phyloP scores from a whole-genome alignment of 2,329 filamentous ascomycete species.

The Geosmithia morbida region DNA sequence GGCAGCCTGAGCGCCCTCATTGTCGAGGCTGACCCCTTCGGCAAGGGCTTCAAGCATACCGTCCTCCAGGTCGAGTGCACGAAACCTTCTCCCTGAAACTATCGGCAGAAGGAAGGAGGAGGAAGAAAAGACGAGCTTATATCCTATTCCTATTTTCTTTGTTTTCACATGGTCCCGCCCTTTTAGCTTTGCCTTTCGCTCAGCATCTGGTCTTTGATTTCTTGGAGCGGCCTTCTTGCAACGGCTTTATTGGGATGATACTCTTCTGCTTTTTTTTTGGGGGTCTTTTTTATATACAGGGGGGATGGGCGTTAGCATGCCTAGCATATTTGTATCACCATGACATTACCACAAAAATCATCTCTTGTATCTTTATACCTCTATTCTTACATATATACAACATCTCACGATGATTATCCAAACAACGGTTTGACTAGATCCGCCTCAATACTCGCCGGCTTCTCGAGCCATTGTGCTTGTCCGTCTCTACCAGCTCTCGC shows the following conservation, averaged over 20 bases:
- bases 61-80: constrained; percentile 27
- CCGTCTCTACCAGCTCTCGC: neutral
- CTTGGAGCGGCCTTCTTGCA: no score
- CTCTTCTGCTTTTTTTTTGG: no score
- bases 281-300: no score
- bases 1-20: constrained; percentile 64
- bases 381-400: neutral
- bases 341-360: neutral
- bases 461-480: no score
- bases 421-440: no score
- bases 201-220: no score
- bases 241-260: no score
- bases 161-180: no score
- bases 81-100: constrained; percentile 4
- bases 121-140: no score
- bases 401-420: neutral
- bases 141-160: neutral
- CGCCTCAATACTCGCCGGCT: no score
- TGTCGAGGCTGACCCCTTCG: constrained; percentile 34
- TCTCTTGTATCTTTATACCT: neutral
- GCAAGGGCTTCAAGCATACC: constrained; percentile 17
- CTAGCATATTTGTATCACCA: neutral
- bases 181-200: neutral
- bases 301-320: neutral
- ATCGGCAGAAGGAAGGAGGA: no score